Evolutionary conservation across 441 rosid species (phyloP), one percentile per base, ranked within the genome.

Genomic region (Croton setiger): DNA sequence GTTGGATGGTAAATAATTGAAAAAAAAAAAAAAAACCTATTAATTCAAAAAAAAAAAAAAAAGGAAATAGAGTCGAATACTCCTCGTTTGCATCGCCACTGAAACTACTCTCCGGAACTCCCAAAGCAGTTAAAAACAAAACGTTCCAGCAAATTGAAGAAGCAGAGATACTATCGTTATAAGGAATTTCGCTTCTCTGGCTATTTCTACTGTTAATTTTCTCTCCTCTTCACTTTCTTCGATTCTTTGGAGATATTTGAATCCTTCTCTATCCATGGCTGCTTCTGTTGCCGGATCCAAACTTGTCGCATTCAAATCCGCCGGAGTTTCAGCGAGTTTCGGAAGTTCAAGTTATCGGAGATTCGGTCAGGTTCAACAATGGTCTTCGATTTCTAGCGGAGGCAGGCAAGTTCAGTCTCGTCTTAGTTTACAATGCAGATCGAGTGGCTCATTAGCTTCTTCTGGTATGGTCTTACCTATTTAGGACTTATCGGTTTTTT

Each of bases 271-370:
- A 2, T 48, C 56, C 39, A 87, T 86, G 90, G 91, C 97, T 65
- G 80, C 93, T 53, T 31, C 76, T 9, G 69, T 75, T 53, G 80
- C 88, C 45, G 90, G 80, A 75, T 79, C 96, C 61, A 82, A 53
- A 36, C 60, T 76, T 69, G 56, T 80, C 66, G 74, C 86, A 47
- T 68, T 85, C 68, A 87, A 81, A 75, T 67, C 83, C 18, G 65
- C 77, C 58, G 72, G 78, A 5, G 69, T 69, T 74, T 76, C 84
- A 2, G 49, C 65, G 36, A 74, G 52, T 60, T 69, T 39, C 17
- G 62, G 66, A 48, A 37, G 44, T 20, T 73, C 75, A n/a, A 55
- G 78, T 39, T 78, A 64, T 35, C 80, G 76, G 36, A 84, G 77
- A 77, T 27, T 73, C 67, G 59, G 62, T 54, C 86, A 74, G 5